Evolutionary conservation across 495 filamentous ascomycete species (phyloP).

Genomic region (Cenococcum geophilum): DNA sequence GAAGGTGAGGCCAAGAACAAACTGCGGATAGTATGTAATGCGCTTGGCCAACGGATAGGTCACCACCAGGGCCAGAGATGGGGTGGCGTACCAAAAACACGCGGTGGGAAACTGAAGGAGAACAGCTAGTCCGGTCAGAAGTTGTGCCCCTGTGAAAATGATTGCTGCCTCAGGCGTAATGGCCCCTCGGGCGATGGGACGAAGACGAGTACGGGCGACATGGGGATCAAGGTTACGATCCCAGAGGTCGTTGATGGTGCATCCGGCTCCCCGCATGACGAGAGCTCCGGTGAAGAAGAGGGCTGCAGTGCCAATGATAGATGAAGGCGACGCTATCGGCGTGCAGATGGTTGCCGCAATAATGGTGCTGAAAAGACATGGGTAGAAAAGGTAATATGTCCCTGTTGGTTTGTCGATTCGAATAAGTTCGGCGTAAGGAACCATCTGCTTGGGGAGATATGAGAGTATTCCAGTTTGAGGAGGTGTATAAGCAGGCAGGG

Average conservation of each 20-base stretch:
- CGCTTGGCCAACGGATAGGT: conserved; percentile 89
- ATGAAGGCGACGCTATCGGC: conserved; percentile 52
- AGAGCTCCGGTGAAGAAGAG: conserved; percentile 85
- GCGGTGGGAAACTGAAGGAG: conserved; percentile 79
- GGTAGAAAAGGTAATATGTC: conserved; percentile 93
- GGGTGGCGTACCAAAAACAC: conserved; percentile 83
- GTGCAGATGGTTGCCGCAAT: conserved; percentile 55
- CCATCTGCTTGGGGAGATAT: conserved; percentile 62
- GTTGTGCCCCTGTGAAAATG: conserved; percentile 74
- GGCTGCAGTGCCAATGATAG: conserved; percentile 56
- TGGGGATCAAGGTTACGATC: conserved; percentile 88
- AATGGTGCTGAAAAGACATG: conserved; percentile 82
- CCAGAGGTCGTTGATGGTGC: conserved; percentile 96
- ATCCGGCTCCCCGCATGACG: conserved; percentile 97
- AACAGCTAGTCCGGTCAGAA: conserved; percentile 72
- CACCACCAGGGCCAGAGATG: conserved; percentile 73
- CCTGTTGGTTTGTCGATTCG: conserved; percentile 92
- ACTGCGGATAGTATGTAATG: conserved; percentile 90
- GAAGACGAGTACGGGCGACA: conserved; percentile 78
- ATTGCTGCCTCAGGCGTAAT: conserved; percentile 68
- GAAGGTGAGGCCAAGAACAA: conserved; percentile 86
- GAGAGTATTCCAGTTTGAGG: conserved; percentile 75
- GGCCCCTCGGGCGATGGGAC: conserved; percentile 83
- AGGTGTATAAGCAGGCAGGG: conserved; percentile 48
- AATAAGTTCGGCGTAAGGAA: conserved; percentile 90